Percentiles rank a stretch among this genome's conserved stretches.
phyloP scores from a whole-genome alignment of 495 filamentous ascomycete genomes.

The Aspergillus saccharolyticus region DNA sequence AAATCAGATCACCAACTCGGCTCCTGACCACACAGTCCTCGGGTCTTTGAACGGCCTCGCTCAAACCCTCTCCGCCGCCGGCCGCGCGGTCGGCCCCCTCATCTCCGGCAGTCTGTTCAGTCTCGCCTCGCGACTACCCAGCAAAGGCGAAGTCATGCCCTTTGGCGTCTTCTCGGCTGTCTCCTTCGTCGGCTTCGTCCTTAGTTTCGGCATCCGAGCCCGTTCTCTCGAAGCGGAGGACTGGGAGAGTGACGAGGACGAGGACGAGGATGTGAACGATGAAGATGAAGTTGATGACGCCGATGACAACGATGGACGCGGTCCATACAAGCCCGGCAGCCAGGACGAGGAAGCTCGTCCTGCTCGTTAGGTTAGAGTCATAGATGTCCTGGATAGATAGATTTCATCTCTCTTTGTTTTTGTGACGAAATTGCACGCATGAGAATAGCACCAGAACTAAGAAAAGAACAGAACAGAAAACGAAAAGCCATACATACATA shows the following conservation, averaged over 20 bases:
- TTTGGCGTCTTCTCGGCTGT: slow-evolving; percentile 82
- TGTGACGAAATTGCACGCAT: no score
- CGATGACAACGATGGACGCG: slow-evolving; percentile 41
- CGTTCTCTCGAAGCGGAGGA: slow-evolving; percentile 56
- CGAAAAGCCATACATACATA: no score
- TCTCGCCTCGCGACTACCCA: slow-evolving; percentile 57
- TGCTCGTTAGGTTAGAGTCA: background rate
- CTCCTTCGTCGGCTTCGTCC: slow-evolving; percentile 67
- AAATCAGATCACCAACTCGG: slow-evolving; percentile 83
- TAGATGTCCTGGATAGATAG: background rate
- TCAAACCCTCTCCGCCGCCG: slow-evolving; percentile 88
- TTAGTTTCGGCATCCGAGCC: slow-evolving; percentile 67
- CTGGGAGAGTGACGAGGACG: slow-evolving; percentile 51
- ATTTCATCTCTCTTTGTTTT: background rate
- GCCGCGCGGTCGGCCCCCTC: slow-evolving; percentile 83
- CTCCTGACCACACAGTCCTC: slow-evolving; percentile 76
- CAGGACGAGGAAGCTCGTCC: background rate
- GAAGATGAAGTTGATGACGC: slow-evolving; percentile 48
- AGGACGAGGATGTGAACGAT: slow-evolving; percentile 44
- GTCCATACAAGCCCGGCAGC: background rate
- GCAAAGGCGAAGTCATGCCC: slow-evolving; percentile 77
- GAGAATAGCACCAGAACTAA: no score
- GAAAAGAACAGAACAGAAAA: no score
- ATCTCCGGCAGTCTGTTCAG: slow-evolving; percentile 81
- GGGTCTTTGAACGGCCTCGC: slow-evolving; percentile 91